Evolutionary conservation across 192 early-diverging fungal genomes (phyloP), one percentile per base, ranked within the genome.

Genomic region (Umbelopsis vinacea): DNA sequence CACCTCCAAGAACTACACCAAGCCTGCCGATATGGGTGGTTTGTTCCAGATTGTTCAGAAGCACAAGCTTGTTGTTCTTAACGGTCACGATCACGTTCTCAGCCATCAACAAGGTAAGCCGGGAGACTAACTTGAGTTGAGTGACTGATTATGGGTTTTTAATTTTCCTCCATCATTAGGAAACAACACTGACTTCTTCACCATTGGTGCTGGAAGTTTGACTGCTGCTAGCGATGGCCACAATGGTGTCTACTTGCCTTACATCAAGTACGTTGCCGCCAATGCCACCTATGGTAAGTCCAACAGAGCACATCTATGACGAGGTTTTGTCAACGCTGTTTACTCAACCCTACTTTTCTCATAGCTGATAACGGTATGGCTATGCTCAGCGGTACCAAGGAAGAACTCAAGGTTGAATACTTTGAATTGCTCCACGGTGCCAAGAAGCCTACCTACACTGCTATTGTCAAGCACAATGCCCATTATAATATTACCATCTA

Each of bases 111-210:
- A 63, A 63, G 57, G 57, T 50, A 21, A 50, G 48, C 2, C 2
- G 1, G 11, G 6, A 6, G 40, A 43, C 1, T 1, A 43, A 12
- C 1, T 0, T 11, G 11, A 50, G 48, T 21, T 15, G 48, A 50
- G 48, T 17, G n/a, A 29, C 29, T 50, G n/a, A 50, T 1, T n/a
- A 12, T 8, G 6, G 7, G 48, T 17, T 50, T n/a, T 17, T 21
- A 12, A 1, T 6, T 43, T 43, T 19, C 15, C 48, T 21, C 48
- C 48, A 50, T 50, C n/a, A 21, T 21, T 2, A 50, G 48, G 48
- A 11, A 63, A 63, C 29, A 63, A 63, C 57, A 63, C 57, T 63
- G 57, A 79, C 17, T 66, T 72, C 5, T 75, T 75, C 46, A 73
- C 60, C 10, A 47, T 66, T 21, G 71, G 68, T 45, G 45, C 71